Evolutionary conservation across 768 basidiomycete species (phyloP), one percentile per base, ranked within the genome.

Genomic region (Pholiota microspora): DNA sequence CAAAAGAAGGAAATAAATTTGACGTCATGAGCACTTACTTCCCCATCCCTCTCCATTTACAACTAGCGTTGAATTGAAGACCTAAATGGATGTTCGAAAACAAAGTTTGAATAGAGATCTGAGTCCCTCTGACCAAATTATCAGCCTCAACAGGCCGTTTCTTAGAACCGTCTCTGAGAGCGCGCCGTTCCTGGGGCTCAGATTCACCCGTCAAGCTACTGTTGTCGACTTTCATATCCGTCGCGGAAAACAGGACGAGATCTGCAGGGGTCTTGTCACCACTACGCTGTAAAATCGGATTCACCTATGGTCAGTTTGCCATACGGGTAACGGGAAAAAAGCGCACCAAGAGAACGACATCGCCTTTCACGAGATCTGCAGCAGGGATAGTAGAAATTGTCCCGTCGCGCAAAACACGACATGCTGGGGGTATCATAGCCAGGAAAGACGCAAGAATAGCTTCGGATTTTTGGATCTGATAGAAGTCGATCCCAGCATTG

Each of bases 31-130:
- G 25, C 32, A 72, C 81, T 63, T 62, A 84, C 84, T 65, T 54
- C 85, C 85, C 79, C 82, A 86, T 54, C 71, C 86, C 73, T 88
- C 85, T n/a, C 86, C 85, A 60, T 85, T 86, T 54, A 88, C 82
- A 9, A 86, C 69, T 9, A 86, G 71, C 3, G 85, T 86, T 4
- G 84, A 86, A 60, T 86, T 86, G 69, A 86, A 88, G n/a, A 80
- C 76, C 84, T 86, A 42, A 2, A 32, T 3, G 46, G 5, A 28
- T 25, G 24, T 46, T 51, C 49, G 45, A 23, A 24, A 23, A 29
- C 8, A 50, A 7, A 44, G 13, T 15, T 36, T 34, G 23, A 35
- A 16, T 48, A 31, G 23, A 7, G 16, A 13, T 25, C 6, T 4
- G 45, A 25, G 16, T 42, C 7, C 18, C 9, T 23, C 8, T 24